Base-by-base conservation (phyloP, 2,329 filamentous ascomycete genomes). In the Daldinia eschscholtzii region DNA sequence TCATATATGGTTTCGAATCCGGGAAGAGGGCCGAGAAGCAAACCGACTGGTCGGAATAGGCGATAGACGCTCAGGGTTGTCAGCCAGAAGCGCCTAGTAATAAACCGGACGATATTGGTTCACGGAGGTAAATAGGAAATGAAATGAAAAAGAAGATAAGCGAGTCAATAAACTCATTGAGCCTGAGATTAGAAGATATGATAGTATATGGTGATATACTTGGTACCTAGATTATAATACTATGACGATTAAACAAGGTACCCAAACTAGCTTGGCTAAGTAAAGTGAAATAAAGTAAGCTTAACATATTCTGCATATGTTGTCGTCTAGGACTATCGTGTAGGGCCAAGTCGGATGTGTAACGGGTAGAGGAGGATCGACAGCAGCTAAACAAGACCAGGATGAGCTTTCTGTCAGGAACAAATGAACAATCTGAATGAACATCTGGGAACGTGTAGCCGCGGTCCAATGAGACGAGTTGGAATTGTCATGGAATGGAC, bases 41-140 rank as follows among this genome's bases (percentile, higher is more conserved):
- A 75, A 70, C 75, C 75, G 75, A 76, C 75, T 77, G 74, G 75
- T 58, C 41, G 64, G 60, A 70, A 72, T 72, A 77, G 70, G 71
- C 75, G 75, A 74, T 70, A 77, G 70, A 67, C 75, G 75, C 75
- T 66, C 71, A 71, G 65, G 64, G 69, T 48, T 70, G 67, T 58
- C 70, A 70, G 58, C 64, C 63, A 57, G 68, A 57, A 67, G 61
- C 67, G 55, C 61, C 62, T 68, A 70, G 61, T 41, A 65, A 70
- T 60, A 66, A 70, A 52, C 55, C 65, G 57, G 61, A 58, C 67
- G 67, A 70, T 61, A 64, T 73, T 68, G 67, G 69, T 66, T 33
- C 46, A 60, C 74, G 74, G 74, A 76, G 65, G 68, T 44, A 72
- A 52, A 68, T 53, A 48, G 70, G 57, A 63, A 30, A 44, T 13